These are phyloP conservation scores for Ustilago nuda DNA, from an alignment of 1,284 basidiomycete genomes.

Conservation along the genomic window DNA sequence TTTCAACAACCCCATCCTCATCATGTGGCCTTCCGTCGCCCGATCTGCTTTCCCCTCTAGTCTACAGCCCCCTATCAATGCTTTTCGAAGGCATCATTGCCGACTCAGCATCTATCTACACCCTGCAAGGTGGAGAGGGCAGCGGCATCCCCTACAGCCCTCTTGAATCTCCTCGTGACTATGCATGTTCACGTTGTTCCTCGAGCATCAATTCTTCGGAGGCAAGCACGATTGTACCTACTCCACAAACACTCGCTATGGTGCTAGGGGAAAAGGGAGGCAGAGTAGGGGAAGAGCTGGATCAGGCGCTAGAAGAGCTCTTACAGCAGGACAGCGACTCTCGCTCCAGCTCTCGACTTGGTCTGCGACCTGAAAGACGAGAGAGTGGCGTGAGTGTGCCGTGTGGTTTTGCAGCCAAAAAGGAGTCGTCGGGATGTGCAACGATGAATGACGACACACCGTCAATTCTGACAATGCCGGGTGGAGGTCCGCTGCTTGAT, in stretches of 20 bases:
- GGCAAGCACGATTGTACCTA: not conserved
- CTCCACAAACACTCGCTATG: not conserved
- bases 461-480: slow-evolving; percentile 13
- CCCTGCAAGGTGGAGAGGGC: not conserved
- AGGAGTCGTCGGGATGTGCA: not conserved
- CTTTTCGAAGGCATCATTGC: slow-evolving; percentile 37
- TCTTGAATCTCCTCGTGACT: not conserved
- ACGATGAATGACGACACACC: not conserved
- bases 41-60: not conserved
- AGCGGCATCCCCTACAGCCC: slow-evolving; percentile 5
- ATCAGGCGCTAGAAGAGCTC: not conserved
- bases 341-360: not conserved
- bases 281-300: not conserved
- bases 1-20: not conserved
- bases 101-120: slow-evolving; percentile 2
- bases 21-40: not conserved
- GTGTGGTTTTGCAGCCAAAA: not conserved
- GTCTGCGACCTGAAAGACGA: not conserved
- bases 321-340: not conserved
- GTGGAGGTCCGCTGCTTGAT: slow-evolving; percentile 16
- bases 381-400: too few relatives aligned
- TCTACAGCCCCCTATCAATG: slow-evolving; percentile 28
- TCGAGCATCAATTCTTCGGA: not conserved
- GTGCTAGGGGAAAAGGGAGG: not conserved
- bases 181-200: not conserved